phyloP scores from a whole-genome alignment of 805 yeast genomes.

The Wickerhamiella bombiphila region DNA sequence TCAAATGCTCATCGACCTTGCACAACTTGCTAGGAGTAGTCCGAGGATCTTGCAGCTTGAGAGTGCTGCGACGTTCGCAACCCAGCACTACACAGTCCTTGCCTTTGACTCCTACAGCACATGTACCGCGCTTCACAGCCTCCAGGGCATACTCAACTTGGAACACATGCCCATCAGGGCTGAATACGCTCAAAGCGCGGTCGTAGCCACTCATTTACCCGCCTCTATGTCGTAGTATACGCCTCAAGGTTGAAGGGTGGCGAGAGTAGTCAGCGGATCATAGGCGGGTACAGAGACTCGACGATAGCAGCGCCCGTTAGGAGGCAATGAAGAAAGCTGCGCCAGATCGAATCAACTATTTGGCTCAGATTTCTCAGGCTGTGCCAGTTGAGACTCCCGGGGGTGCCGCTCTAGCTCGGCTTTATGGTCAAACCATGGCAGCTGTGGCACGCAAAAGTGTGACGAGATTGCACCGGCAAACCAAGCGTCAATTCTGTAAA shows the following conservation, averaged over 20 bases:
- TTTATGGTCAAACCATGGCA: slow-evolving; percentile 40
- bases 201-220: slow-evolving; percentile 96
- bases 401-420: slow-evolving; percentile 33
- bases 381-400: slow-evolving; percentile 3
- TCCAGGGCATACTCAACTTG: slow-evolving; percentile 97
- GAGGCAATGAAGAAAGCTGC: slow-evolving; percentile 14
- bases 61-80: slow-evolving; percentile 89
- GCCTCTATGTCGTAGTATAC: background rate
- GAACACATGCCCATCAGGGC: slow-evolving; percentile 98
- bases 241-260: too few relatives aligned
- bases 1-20: slow-evolving; percentile 76
- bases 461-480: slow-evolving; percentile 33
- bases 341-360: slow-evolving; percentile 22
- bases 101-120: slow-evolving; percentile 96
- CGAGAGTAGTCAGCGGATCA: too few relatives aligned
- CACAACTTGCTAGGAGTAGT: slow-evolving; percentile 92
- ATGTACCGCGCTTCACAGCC: slow-evolving; percentile 96
- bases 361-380: slow-evolving; percentile 19
- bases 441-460: slow-evolving; percentile 56
- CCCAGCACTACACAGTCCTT: slow-evolving; percentile 79
- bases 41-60: slow-evolving; percentile 91
- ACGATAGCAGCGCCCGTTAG: too few relatives aligned
- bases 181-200: slow-evolving; percentile 92
- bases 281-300: too few relatives aligned
- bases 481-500: slow-evolving; percentile 61